Conservation (phyloP, 768 basidiomycete genomes). For the Lactarius hatsudake region DNA sequence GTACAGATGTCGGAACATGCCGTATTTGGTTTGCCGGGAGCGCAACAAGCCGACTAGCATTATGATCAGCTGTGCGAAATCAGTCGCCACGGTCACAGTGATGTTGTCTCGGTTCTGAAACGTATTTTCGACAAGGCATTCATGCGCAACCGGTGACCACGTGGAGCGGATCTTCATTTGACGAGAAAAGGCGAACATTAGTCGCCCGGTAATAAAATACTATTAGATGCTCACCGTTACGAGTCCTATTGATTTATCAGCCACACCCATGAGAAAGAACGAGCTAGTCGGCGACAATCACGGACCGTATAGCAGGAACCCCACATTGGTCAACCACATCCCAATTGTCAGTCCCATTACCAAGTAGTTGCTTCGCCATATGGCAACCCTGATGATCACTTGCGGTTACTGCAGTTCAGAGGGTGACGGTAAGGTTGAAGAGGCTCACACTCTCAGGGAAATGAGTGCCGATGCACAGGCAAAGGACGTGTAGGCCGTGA, state of each 20-base stretch:
- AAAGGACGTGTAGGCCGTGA: constrained; percentile 1
- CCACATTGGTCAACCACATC: constrained; percentile 9
- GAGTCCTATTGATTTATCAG: background rate
- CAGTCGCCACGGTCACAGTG: constrained; percentile 12
- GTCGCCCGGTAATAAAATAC: background rate
- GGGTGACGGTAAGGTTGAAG: background rate
- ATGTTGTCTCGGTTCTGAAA: constrained; percentile 2
- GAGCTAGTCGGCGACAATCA: background rate
- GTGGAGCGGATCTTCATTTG: background rate
- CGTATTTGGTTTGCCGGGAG: background rate
- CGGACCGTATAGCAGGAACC: constrained; percentile 12
- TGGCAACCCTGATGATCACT: constrained; percentile 1
- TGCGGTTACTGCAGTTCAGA: background rate
- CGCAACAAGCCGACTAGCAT: constrained; percentile 17
- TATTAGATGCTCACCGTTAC: background rate
- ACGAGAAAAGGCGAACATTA: background rate
- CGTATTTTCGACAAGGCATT: background rate
- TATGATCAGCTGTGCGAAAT: constrained; percentile 3
- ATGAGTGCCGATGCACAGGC: constrained; percentile 14
- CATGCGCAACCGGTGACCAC: background rate
- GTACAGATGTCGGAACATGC: constrained; percentile 3
- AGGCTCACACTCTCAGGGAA: constrained; percentile 14
- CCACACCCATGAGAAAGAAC: background rate
- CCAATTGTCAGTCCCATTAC: background rate
- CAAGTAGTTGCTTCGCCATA: constrained; percentile 1